Conservation (phyloP, 2,329 filamentous ascomycete genomes). For the Neophaeococcomyces aloes region DNA sequence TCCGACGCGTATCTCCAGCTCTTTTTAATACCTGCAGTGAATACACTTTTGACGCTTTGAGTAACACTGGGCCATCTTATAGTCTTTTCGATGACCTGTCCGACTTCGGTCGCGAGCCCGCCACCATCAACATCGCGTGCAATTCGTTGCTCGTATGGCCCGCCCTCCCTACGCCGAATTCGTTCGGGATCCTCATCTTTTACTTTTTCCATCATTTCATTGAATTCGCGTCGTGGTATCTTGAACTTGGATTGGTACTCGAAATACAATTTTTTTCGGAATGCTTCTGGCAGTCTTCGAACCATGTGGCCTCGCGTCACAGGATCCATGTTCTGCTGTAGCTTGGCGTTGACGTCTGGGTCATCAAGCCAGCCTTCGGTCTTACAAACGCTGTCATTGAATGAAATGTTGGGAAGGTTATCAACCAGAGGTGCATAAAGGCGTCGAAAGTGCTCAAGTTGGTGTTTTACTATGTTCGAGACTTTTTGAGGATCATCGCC, state of each 20-base stretch:
- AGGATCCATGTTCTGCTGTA: slow-evolving; percentile 88
- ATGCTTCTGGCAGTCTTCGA: slow-evolving; percentile 71
- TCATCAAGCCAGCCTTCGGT: slow-evolving; percentile 54
- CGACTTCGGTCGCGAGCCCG: slow-evolving; percentile 59
- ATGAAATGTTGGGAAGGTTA: slow-evolving; percentile 78
- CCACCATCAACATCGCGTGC: slow-evolving; percentile 54
- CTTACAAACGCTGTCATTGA: slow-evolving; percentile 53
- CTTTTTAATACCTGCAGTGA: slow-evolving; percentile 64
- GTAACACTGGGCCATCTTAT: slow-evolving; percentile 85
- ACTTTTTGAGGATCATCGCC: slow-evolving; percentile 91
- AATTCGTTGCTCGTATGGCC: slow-evolving; percentile 77
- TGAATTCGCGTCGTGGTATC: slow-evolving; percentile 74
- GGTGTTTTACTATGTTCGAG: slow-evolving; percentile 83
- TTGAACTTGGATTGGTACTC: slow-evolving; percentile 84
- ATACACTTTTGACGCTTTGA: slow-evolving; percentile 71
- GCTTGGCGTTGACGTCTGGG: slow-evolving; percentile 50
- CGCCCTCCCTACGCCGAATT: slow-evolving; percentile 65
- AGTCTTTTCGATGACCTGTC: slow-evolving; percentile 70
- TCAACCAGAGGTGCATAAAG: slow-evolving; percentile 84
- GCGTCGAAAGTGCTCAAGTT: slow-evolving; percentile 81
- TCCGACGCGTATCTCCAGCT: slow-evolving; percentile 69
- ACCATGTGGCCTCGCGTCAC: slow-evolving; percentile 92
- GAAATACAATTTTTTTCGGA: slow-evolving; percentile 85
- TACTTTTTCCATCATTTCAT: slow-evolving; percentile 69
- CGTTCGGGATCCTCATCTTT: slow-evolving; percentile 55